Evolutionary conservation across 805 yeast genomes (phyloP).

Genomic region (Candida vaughaniae): DNA sequence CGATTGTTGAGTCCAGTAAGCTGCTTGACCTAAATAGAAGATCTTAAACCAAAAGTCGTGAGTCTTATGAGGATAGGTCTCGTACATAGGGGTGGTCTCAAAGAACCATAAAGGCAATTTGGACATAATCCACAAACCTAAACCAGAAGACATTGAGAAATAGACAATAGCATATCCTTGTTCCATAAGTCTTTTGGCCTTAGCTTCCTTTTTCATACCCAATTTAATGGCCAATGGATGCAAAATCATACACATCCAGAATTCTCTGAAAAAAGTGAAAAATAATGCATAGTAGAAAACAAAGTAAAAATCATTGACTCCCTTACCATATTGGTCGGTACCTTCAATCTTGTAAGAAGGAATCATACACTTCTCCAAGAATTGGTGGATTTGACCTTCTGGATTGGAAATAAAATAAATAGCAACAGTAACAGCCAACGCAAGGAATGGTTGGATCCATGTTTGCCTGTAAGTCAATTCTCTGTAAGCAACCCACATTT

Average conservation of each 20-base stretch:
- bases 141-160: conserved; percentile 77
- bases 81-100: conserved; percentile 78
- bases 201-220: conserved; percentile 55
- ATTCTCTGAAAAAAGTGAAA: conserved; percentile 89
- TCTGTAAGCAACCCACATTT: conserved; percentile 55
- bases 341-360: conserved; percentile 64
- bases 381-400: conserved; percentile 54
- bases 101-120: conserved; percentile 86
- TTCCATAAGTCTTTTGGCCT: conserved; percentile 83
- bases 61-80: conserved; percentile 76
- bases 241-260: conserved; percentile 78
- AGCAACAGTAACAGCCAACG: conserved; percentile 40
- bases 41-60: conserved; percentile 70
- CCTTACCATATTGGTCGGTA: conserved; percentile 81
- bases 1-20: conserved; percentile 97
- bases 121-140: conserved; percentile 85
- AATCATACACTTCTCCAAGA: conserved; percentile 57
- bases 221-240: conserved; percentile 62
- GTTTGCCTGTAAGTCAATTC: conserved; percentile 62
- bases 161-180: conserved; percentile 85
- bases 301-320: conserved; percentile 76
- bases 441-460: conserved; percentile 68
- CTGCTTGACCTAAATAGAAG: conserved; percentile 88
- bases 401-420: conserved; percentile 58
- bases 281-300: conserved; percentile 78